Conservation (phyloP, 129 eudicot species). For the Flaveria brownii region DNA sequence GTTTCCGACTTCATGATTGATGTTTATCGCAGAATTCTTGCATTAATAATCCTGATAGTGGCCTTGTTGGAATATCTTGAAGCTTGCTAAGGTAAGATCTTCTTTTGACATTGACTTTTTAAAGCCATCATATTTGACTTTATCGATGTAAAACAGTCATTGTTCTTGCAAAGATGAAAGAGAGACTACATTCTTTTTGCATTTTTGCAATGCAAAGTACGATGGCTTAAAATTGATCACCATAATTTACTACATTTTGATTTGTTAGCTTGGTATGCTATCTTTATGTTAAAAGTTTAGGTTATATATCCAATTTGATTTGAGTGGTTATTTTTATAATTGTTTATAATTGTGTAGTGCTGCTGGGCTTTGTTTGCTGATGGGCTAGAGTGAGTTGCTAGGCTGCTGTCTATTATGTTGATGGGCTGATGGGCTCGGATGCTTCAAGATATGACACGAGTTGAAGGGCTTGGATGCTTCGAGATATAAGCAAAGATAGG, state of each 20-base stretch:
- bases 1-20: background rate
- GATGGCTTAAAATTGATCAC: background rate
- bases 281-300: too few relatives aligned
- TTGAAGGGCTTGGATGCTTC: too few relatives aligned
- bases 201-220: background rate
- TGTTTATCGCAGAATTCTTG: slow-evolving; percentile 18
- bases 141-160: background rate
- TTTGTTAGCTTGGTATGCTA: too few relatives aligned
- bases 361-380: too few relatives aligned
- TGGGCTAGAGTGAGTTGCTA: too few relatives aligned
- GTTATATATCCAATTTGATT: too few relatives aligned
- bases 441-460: too few relatives aligned
- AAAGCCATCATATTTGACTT: background rate
- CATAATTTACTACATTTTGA: background rate
- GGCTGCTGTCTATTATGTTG: too few relatives aligned
- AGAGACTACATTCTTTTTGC: background rate
- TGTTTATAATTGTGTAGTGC: too few relatives aligned
- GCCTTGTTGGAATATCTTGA: slow-evolving; percentile 31
- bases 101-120: background rate
- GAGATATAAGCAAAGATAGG: too few relatives aligned
- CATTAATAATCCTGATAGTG: slow-evolving; percentile 21
- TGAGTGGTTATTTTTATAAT: too few relatives aligned
- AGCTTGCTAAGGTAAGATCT: slow-evolving; percentile 34
- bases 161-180: background rate
- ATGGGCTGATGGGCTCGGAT: too few relatives aligned